These are phyloP conservation scores for Populus davidiana DNA, from an alignment of 345 rosid species.

Conservation along the genomic window DNA sequence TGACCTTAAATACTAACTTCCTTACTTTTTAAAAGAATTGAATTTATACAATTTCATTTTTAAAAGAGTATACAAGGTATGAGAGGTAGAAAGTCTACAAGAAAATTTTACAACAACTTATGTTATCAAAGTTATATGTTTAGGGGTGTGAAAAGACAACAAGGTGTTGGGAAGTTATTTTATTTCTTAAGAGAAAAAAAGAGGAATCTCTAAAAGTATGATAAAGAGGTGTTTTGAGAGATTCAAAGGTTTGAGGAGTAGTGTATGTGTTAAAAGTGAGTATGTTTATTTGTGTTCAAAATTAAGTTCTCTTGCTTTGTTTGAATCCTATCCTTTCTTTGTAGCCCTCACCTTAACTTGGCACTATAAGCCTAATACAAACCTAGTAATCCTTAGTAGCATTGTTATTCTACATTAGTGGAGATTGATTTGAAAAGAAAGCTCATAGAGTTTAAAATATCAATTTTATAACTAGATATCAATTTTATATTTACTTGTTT, in stretches of 20 bases:
- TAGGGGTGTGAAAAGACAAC: too few species aligned
- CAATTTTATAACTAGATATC: background rate
- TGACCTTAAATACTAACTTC: background rate
- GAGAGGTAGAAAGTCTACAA: too few species aligned
- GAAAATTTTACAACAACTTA: too few species aligned
- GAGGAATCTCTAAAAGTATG: rapidly evolving
- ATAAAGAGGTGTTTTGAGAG: background rate
- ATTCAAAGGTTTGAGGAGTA: too few species aligned
- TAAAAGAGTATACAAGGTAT: too few species aligned
- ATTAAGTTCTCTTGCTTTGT: background rate
- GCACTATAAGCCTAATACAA: background rate
- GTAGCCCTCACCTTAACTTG: background rate
- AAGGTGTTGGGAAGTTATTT: too few species aligned
- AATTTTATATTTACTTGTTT: too few species aligned
- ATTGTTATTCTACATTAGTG: background rate
- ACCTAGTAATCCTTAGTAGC: background rate
- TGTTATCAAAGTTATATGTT: too few species aligned
- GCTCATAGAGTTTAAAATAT: too few species aligned
- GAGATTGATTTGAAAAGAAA: background rate
- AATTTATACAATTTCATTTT: too few species aligned
- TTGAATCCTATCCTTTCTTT: background rate
- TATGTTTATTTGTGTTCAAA: background rate
- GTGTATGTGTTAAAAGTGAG: background rate
- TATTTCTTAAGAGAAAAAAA: too few species aligned
- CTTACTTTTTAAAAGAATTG: too few species aligned